phyloP scores from a whole-genome alignment of 2,329 filamentous ascomycete species.

The Fusarium newnesense region DNA sequence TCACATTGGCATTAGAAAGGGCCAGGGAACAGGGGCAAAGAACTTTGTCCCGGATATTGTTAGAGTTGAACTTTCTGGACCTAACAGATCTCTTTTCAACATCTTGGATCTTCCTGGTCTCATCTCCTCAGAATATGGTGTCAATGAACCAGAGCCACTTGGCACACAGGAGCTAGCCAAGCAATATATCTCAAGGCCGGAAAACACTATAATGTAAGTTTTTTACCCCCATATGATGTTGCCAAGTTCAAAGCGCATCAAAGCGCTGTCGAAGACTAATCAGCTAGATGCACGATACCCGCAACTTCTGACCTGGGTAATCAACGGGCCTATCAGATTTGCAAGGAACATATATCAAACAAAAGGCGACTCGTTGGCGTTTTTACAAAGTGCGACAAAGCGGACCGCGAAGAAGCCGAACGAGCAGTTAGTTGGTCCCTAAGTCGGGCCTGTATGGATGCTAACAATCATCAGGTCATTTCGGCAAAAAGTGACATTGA shows the following conservation, averaged over 20 bases:
- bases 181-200: not conserved
- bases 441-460: fast-evolving
- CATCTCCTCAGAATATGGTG: not conserved
- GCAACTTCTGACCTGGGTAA: not conserved
- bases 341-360: not conserved
- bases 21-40: not conserved
- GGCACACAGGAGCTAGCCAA: not conserved
- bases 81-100: not conserved
- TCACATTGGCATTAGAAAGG: not conserved
- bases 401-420: not conserved
- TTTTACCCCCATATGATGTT: not conserved
- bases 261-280: not conserved
- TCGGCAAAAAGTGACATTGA: not conserved
- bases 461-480: not conserved
- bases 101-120: not conserved
- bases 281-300: not conserved
- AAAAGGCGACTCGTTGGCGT: not conserved
- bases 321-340: not conserved
- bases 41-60: slow-evolving; percentile 1
- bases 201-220: not conserved
- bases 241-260: not conserved
- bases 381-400: not conserved
- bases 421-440: not conserved
- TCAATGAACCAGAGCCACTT: not conserved
- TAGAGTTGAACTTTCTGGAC: not conserved